phyloP scores from a whole-genome alignment of 2,329 filamentous ascomycete species.

The Fusarium sp. region DNA sequence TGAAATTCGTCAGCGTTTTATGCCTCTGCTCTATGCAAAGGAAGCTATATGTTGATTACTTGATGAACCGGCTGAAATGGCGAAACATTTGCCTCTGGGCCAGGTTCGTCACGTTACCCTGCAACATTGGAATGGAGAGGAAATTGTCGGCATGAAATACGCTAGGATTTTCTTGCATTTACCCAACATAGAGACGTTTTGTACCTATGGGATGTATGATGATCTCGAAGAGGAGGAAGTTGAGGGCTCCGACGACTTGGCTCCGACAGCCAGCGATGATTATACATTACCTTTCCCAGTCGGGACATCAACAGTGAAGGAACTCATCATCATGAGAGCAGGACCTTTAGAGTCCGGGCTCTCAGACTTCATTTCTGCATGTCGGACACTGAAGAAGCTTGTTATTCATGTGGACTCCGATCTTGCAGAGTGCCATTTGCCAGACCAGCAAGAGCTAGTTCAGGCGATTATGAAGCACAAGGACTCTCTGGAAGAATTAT shows the following conservation, averaged over 20 bases:
- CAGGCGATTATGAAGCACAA: fast-evolving
- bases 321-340: neutral
- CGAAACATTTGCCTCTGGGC: fast-evolving
- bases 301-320: neutral
- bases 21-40: neutral
- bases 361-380: neutral
- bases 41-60: neutral
- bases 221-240: neutral
- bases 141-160: neutral
- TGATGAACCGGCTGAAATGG: too few relatives aligned
- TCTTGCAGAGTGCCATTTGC: neutral
- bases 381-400: neutral
- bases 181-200: neutral
- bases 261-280: neutral
- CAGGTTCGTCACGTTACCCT: neutral
- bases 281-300: fast-evolving
- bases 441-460: neutral
- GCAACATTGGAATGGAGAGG: neutral
- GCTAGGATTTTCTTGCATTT: neutral
- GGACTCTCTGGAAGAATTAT: neutral
- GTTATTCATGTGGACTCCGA: neutral
- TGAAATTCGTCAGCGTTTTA: fast-evolving
- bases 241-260: neutral
- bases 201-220: neutral
- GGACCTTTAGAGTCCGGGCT: neutral